These are phyloP conservation scores for Kalanchoe fedtschenkoi DNA, from an alignment of 164 flowering plant genomes.

Conservation along the genomic window DNA sequence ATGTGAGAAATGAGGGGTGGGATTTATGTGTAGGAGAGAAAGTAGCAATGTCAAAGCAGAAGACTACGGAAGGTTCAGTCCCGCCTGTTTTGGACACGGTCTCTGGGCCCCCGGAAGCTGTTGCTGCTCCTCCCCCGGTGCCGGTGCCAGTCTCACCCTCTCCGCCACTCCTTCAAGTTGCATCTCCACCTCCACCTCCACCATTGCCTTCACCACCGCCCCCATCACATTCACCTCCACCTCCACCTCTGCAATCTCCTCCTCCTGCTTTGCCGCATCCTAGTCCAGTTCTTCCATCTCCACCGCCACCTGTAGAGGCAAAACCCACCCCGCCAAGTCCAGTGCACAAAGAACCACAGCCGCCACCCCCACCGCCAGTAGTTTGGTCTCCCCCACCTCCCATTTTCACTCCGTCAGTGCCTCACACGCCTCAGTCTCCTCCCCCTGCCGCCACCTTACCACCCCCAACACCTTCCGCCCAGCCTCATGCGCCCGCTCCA, in stretches of 20 bases:
- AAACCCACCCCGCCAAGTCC: not conserved
- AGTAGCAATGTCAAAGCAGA: not conserved
- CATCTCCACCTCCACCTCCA: slow-evolving; percentile 10
- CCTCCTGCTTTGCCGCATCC: slow-evolving; percentile 6
- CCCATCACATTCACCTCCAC: not conserved
- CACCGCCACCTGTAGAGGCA: slow-evolving; percentile 3
- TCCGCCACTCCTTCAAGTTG: slow-evolving; percentile 1
- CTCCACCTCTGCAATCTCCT: not conserved
- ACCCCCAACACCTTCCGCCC: not conserved
- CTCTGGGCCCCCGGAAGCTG: not conserved
- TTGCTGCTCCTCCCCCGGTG: not conserved
- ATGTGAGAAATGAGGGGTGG: not conserved
- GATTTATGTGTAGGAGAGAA: not conserved
- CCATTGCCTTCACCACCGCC: not conserved
- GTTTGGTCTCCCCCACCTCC: slow-evolving; percentile 11
- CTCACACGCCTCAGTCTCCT: slow-evolving; percentile 4
- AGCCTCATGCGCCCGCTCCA: not conserved
- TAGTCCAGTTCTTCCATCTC: slow-evolving; percentile 1
- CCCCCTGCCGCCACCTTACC: not conserved
- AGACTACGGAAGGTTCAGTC: not conserved
- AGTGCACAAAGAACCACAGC: not conserved
- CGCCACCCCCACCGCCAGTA: slow-evolving; percentile 6
- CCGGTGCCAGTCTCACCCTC: not conserved
- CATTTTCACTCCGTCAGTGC: slow-evolving; percentile 14
- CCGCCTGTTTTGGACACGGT: no score